Evolutionary conservation across 805 yeast species (phyloP).

Genomic region (Saccharomycopsis fodiens): DNA sequence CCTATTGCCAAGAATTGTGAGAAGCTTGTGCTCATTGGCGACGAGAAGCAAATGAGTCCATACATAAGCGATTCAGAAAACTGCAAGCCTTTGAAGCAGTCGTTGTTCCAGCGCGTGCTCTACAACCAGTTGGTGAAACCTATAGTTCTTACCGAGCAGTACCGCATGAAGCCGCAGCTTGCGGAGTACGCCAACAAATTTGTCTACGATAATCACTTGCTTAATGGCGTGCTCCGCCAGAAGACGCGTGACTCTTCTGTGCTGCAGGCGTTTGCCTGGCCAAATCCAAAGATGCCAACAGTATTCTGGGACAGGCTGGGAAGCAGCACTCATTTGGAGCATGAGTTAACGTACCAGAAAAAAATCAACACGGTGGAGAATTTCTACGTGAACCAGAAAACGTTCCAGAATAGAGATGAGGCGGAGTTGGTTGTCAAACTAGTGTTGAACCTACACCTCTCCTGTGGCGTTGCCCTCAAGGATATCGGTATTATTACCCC

Average conservation of each 20-base stretch:
- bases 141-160: conserved; percentile 51
- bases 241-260: not conserved
- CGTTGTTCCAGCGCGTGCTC: conserved; percentile 46
- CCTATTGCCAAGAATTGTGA: conserved; percentile 19
- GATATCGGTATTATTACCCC: conserved; percentile 58
- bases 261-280: conserved; percentile 38
- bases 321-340: conserved; percentile 39
- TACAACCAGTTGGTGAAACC: conserved; percentile 49
- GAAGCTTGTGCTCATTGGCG: conserved; percentile 35
- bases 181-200: not conserved
- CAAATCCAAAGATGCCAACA: conserved; percentile 44
- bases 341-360: conserved; percentile 40
- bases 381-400: conserved; percentile 18
- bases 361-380: conserved; percentile 20
- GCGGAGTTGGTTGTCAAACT: conserved; percentile 6
- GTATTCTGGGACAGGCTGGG: conserved; percentile 43
- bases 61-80: conserved; percentile 34
- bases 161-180: conserved; percentile 37
- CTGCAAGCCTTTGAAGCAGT: conserved; percentile 45
- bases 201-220: conserved; percentile 50
- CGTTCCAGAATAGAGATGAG: conserved; percentile 17
- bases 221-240: conserved; percentile 37
- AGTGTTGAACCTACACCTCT: conserved; percentile 39
- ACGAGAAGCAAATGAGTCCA: conserved; percentile 59
- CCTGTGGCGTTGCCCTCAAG: conserved; percentile 39